Conservation (phyloP, 2,329 filamentous ascomycete genomes). For the Gaeumannomyces tritici region DNA sequence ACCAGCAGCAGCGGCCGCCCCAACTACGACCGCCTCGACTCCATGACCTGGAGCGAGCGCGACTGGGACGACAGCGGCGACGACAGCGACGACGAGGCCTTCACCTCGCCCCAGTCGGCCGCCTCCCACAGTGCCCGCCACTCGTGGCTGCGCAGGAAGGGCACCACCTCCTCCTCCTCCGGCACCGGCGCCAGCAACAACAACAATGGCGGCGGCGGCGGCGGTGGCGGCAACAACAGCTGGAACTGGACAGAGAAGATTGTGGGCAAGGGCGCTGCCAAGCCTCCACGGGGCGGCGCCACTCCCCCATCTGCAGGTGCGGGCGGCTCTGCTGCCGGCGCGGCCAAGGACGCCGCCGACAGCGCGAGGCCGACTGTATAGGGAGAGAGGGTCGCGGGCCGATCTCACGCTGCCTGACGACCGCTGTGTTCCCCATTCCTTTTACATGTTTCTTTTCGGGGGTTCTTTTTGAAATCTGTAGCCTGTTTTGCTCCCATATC, state of each 20-base stretch:
- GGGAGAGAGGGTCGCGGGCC: no score
- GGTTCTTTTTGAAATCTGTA: no score
- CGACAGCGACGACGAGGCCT: conserved; percentile 25
- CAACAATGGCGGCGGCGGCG: neutral
- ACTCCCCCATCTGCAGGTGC: no score
- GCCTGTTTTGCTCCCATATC: no score
- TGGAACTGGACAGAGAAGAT: conserved; percentile 49
- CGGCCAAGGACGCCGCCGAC: neutral
- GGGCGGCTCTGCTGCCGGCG: neutral
- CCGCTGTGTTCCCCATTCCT: no score
- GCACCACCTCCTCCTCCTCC: conserved; percentile 1
- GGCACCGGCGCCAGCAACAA: neutral
- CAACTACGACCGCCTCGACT: conserved; percentile 33
- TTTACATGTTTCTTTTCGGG: no score
- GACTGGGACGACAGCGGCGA: conserved; percentile 49
- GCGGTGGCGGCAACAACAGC: neutral
- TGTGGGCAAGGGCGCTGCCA: conserved; percentile 27
- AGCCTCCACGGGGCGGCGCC: neutral
- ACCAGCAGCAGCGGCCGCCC: conserved; percentile 1
- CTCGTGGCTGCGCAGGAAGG: neutral
- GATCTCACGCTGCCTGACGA: no score
- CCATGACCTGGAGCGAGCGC: conserved; percentile 55
- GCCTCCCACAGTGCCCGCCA: neutral
- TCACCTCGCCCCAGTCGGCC: neutral
- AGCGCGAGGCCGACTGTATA: no score